Evolutionary conservation across 2,329 filamentous ascomycete genomes (phyloP), one percentile per base, ranked within the genome.

Genomic region (Dothidotthia symphoricarpi): DNA sequence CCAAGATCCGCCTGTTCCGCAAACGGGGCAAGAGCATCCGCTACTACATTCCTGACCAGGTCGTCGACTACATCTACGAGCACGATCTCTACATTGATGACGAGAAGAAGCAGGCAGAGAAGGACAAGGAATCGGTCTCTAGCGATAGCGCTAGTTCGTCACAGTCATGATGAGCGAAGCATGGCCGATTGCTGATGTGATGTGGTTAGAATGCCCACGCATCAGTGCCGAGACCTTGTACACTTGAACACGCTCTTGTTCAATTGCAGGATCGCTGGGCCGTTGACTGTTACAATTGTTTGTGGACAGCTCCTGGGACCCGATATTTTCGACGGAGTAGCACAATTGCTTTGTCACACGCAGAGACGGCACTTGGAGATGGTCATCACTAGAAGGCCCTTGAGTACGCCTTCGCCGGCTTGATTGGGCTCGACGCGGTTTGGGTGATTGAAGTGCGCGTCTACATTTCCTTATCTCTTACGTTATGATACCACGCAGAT

Each of bases 1-100:
- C 80, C 42, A 83, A 95, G 71, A 90, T 95, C 44, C 81, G 90
- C 28, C 72, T 94, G 3, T 87, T 94, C 61, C 57, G 63, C 34
- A 68, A 67, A 52, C 61, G 64, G 11, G 63, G 62, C 42, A 67
- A 67, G 62, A 66, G 63, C 41, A 68, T 68, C 28, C 64, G 65
- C 16, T 68, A 67, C 57, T 66, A 67, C 36, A 66, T 68, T n/a
- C 65, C 65, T 2, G 61, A 68, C 41, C 49, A 61, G 44, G 59
- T 62, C 6, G 59, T 64, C 30, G 64, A 66, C 41, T 68, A 68
- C 45, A 68, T 68, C 38, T 65, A 68, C 51, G 61, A 67, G 44
- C 61, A 66, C 40, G 53, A 51, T 24, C 56, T 68, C n/a, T 68
- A 68, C 46, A 51, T 49, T 16, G 64, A 66, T 7, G 65, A 68